These are phyloP conservation scores for Mayamaea pseudoterrestris DNA, from an alignment of 108 stramenopile genomes.

Conservation along the genomic window DNA sequence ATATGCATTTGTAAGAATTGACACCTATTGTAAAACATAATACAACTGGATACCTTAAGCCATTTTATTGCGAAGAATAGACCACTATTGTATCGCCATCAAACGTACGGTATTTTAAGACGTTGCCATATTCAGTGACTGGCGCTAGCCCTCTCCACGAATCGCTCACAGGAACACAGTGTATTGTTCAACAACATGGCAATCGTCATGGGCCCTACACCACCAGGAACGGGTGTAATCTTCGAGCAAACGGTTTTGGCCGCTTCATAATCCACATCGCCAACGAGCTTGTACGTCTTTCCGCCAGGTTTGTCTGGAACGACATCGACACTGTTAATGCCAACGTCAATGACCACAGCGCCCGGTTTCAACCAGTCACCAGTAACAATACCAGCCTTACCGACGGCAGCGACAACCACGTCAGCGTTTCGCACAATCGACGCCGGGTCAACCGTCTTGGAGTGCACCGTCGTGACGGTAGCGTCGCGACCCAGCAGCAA, in stretches of 20 bases:
- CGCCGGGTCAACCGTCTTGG: slow-evolving; percentile 66
- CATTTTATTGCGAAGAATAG: too few species aligned
- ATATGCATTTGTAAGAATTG: too few species aligned
- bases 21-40: too few species aligned
- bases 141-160: too few species aligned
- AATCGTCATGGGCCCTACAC: slow-evolving; percentile 99
- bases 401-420: slow-evolving; percentile 94
- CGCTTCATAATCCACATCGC: slow-evolving; percentile 86
- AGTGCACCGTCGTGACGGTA: slow-evolving; percentile 94
- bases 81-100: too few species aligned
- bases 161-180: slow-evolving; percentile 51
- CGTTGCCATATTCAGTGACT: too few species aligned
- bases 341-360: slow-evolving; percentile 96
- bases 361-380: slow-evolving; percentile 91
- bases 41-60: too few species aligned
- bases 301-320: slow-evolving; percentile 20
- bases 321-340: slow-evolving; percentile 88
- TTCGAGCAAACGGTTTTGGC: slow-evolving; percentile 52
- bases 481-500: slow-evolving; percentile 84
- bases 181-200: slow-evolving; percentile 97
- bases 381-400: slow-evolving; percentile 77
- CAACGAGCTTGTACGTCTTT: slow-evolving; percentile 88
- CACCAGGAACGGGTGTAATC: slow-evolving; percentile 98
- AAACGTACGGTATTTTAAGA: too few species aligned
- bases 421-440: slow-evolving; percentile 72